Base-by-base conservation (phyloP, 2,329 filamentous ascomycete species). In the Fusarium nodosum region DNA sequence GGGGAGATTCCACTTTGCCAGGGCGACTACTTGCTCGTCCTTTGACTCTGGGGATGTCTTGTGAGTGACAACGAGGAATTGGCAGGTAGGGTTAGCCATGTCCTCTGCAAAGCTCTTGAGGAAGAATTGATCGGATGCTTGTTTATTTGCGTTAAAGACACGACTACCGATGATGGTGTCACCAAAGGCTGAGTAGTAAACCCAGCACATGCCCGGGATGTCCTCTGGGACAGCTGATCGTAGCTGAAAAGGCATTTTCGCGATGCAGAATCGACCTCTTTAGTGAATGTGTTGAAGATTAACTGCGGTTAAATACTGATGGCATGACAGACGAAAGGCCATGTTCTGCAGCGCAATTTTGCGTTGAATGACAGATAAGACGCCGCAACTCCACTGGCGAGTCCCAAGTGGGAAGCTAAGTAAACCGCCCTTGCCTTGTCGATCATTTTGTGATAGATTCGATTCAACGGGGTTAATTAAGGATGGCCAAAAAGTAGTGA, bases 171-270 rank as follows among this genome's bases (percentile, higher is more conserved):
- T 74, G 5, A 77, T 60, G 38, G 79, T 82, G 46, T 73, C 65
- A 5, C 66, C 57, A 70, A 87, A 87, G 44, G 83, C 82, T 13
- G 79, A 77, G 64, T 83, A 76, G 73, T 85, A 85, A 66, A 84
- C 78, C 13, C 79, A 75, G 47, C 75, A 79, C 28, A 87, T 75
- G 20, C 64, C 74, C 13, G 79, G 69, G 4, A 81, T 75, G 73
- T 87, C 85, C 15, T 72, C 74, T 16, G 75, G 66, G 2, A 73
- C 79, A 44, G 81, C 84, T 36, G 76, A 75, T 41, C 83, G 80
- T 48, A 85, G 52, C 15, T 61, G 61, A 44, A 76, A 47, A 24
- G 68, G 24, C 76, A 78, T 78, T 12, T 57, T 20, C 18, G 24
- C 30, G 24, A 45, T 51, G 3, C 3, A 16, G n/a, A 31, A 22